Evolutionary conservation across 2,329 filamentous ascomycete species (phyloP), one percentile per base, ranked within the genome.

Genomic region (Curvularia sp.): DNA sequence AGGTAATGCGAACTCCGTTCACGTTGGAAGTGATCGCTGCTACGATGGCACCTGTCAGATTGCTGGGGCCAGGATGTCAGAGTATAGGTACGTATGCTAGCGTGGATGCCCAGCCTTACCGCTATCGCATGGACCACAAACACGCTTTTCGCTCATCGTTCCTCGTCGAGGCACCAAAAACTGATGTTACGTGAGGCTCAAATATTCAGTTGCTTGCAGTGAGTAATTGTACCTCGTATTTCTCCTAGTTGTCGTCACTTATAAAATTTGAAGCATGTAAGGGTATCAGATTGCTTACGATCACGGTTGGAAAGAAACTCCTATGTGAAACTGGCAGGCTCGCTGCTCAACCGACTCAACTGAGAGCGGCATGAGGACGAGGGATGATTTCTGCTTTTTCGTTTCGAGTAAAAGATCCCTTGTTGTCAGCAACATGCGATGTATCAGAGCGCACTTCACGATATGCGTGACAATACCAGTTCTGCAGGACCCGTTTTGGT

Each of bases 241-340:
- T 36, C 10, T 27, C 41, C 13, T 1, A 13, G 19, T 25, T 12
- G 8, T n/a, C 21, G 13, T 27, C 13, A 27, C 41, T 1, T 1
- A 21, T 43, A 13, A 6, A 27, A 43, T n/a, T 6, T n/a, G 21
- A 27, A 27, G 13, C 41, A 43, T 15, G 4, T 5, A 23, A 23
- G 19, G 13, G 41, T 43, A n/a, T 43, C 41, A 43, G 41, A 15
- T 43, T 43, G 41, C 41, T 43, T 23, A 43, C 41, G 21, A n/a
- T 21, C 21, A 25, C 21, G 21, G 23, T 23, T 43, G 23, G 19
- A 25, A 25, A 23, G 23, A 43, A 7, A 9, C 21, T n/a, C 41
- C 19, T 27, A n/a, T n/a, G 5, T 12, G 9, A 13, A n/a, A 12
- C 41, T 21, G 10, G 19, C 6, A 9, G 41, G 25, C 15, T n/a